phyloP scores from a whole-genome alignment of 2,329 filamentous ascomycete genomes.

The Fusarium sublunatum region DNA sequence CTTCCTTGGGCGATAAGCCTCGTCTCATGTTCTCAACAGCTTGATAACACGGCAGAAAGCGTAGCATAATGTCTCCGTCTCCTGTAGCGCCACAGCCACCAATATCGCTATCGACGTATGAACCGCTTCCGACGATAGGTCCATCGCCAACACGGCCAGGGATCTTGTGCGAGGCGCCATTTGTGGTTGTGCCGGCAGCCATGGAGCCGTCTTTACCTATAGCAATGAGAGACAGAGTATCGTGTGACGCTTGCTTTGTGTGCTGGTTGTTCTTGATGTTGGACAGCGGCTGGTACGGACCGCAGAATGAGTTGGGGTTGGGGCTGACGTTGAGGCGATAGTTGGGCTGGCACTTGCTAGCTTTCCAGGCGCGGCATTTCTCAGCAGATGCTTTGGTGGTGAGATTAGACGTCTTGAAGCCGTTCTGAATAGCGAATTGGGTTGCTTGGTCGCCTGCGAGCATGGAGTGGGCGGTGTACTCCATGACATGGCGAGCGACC shows the following conservation, averaged over 20 bases:
- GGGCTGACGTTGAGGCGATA: slow-evolving; percentile 61
- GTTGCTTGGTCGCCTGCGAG: slow-evolving; percentile 65
- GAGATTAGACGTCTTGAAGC: slow-evolving; percentile 60
- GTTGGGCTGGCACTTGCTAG: slow-evolving; percentile 61
- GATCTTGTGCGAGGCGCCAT: slow-evolving; percentile 65
- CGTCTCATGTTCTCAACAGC: slow-evolving; percentile 64
- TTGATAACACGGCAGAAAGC: slow-evolving; percentile 68
- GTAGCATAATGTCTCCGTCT: slow-evolving; percentile 68
- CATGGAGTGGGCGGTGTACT: slow-evolving; percentile 63
- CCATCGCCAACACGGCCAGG: slow-evolving; percentile 67
- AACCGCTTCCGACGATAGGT: slow-evolving; percentile 65
- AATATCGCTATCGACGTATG: slow-evolving; percentile 65
- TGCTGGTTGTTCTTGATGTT: not conserved
- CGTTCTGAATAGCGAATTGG: slow-evolving; percentile 62
- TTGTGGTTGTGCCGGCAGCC: slow-evolving; percentile 67
- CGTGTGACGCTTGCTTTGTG: slow-evolving; percentile 54
- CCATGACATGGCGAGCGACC: slow-evolving; percentile 63
- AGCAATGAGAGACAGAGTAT: slow-evolving; percentile 65
- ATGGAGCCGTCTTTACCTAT: slow-evolving; percentile 58
- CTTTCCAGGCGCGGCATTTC: slow-evolving; percentile 58
- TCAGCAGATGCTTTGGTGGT: slow-evolving; percentile 55
- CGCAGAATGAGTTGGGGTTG: slow-evolving; percentile 56
- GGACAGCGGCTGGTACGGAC: slow-evolving; percentile 57
- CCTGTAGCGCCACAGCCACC: slow-evolving; percentile 68
- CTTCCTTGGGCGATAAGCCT: slow-evolving; percentile 60